Conservation (phyloP, 108 stramenopile species). For the Skeletonema costatum region DNA sequence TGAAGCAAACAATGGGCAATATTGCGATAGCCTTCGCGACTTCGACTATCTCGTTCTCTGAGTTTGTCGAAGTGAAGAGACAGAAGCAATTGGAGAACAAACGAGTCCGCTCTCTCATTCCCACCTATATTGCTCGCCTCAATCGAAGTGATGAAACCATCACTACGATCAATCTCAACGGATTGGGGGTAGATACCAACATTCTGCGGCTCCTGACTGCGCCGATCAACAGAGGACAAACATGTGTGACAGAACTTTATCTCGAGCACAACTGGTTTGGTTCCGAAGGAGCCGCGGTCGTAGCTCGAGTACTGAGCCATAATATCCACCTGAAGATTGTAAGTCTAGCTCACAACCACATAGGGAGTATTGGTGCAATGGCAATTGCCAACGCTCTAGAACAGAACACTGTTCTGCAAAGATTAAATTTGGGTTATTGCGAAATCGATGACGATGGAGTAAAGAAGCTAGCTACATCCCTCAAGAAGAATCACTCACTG, state of each 20-base stretch:
- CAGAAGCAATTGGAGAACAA: constrained; percentile 10
- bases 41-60: constrained; percentile 5
- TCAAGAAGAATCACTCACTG: constrained; percentile 27
- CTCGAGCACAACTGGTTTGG: constrained; percentile 34
- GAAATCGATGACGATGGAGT: constrained; percentile 37
- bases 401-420: constrained; percentile 15
- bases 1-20: constrained; percentile 22
- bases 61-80: constrained; percentile 16
- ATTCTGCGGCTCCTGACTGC: constrained; percentile 18
- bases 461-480: constrained; percentile 14
- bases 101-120: constrained; percentile 31
- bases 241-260: constrained; percentile 19
- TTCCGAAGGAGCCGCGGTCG: constrained; percentile 26
- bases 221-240: constrained; percentile 10
- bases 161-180: constrained; percentile 30
- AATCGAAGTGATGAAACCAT: constrained; percentile 19
- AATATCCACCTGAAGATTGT: constrained; percentile 22
- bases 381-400: constrained; percentile 35
- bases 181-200: constrained; percentile 21
- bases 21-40: constrained; percentile 32
- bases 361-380: constrained; percentile 31
- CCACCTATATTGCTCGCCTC: constrained; percentile 16
- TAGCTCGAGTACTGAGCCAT: constrained; percentile 25
- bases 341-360: constrained; percentile 34
- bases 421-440: constrained; percentile 34